Base-by-base conservation (phyloP, 352 stramenopile species). In the Pythium utonaiense region DNA sequence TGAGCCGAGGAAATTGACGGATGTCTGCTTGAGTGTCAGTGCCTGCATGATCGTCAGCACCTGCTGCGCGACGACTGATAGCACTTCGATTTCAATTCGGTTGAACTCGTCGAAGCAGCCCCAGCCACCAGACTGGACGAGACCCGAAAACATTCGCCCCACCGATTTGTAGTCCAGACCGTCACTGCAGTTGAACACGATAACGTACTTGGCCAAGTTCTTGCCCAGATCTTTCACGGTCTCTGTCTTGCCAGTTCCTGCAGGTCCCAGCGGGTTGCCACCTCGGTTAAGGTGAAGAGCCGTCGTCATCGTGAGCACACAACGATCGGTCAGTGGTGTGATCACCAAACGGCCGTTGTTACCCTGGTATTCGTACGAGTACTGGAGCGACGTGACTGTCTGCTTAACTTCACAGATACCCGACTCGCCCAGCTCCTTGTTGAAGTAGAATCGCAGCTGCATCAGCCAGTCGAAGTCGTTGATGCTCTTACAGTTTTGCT, bases 21-120 rank as follows among this genome's bases (percentile, higher is more conserved):
- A 74, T 1, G 70, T 73, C 56, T 90, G 77, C 45, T 91, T 88
- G 45, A 80, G 69, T 30, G 83, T 87, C 6, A 96, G 72, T 19
- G 89, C 89, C 54, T 96, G 83, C 78, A 95, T 91, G 62, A 97
- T 96, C 6, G 85, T 95, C 34, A 96, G 56, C 38, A 97, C 86
- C 53, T 97, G 89, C 49, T 96, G 92, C 19, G 93, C 93, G 3
- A 98, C 90, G 22, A 98, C 93, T 7, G 91, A 98, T 5, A 98
- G 66, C 45, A 98, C 93, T 60, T 98, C 93, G 30, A 98, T 97
- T 64, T 98, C 93, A 53, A 98, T 98, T n/a, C 93, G 88, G 58
- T 98, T 98, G 66, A 98, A 98, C 64, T 98, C 93, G 70, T 98
- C 93, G 45, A 98, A 98, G 61, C 93, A 98, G 6, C 90, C 91